Evolutionary conservation across 805 yeast genomes (phyloP), one percentile per base, ranked within the genome.

Genomic region (Myxozyma geophila): DNA sequence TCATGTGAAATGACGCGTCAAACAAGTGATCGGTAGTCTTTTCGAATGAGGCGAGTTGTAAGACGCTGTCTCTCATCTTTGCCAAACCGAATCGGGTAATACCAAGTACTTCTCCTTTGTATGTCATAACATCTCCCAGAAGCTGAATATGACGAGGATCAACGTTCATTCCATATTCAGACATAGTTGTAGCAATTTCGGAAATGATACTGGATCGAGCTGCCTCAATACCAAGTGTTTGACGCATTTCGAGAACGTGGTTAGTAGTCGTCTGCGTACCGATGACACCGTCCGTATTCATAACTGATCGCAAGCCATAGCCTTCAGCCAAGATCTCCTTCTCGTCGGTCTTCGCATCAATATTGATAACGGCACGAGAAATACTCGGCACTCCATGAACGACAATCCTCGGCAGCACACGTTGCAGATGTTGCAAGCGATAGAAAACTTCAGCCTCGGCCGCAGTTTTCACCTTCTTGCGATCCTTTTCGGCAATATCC

Each of bases 121-220:
- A 95, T 0, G 98, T 91, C 99, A 95, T 95, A 55, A 95, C 98
- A 77, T 95, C 99, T 69, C 99, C 99, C 68, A 95, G 80, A 53
- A 95, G 81, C 79, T 95, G 98, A 75, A 96, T 92, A 77, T 95
- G 99, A 82, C 99, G 96, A 66, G 98, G 99, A 82, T 95, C 99
- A 55, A 95, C 98, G 76, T 96, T 90, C 99, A 95, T 95, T 78
- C 99, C 99, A 81, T 95, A 99, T 78, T 92, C 91, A 74, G 96
- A 87, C 99, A 95, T 95, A 60, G 99, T 95, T 74, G 92, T 92
- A 74, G 90, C 96, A 76, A 95, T 95, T 80, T 95, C 99, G 67
- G 86, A 86, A 74, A 95, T 89, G 75, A 95, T 95, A 70, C 96
- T 88, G 0, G 91, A 80, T 75, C 99, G 84, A 1, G 99, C 99